A percentile compares a stretch with the other conserved stretches of the same genome.
Conservation (phyloP, 768 basidiomycete species). For the Hemileccinum impolitum region DNA sequence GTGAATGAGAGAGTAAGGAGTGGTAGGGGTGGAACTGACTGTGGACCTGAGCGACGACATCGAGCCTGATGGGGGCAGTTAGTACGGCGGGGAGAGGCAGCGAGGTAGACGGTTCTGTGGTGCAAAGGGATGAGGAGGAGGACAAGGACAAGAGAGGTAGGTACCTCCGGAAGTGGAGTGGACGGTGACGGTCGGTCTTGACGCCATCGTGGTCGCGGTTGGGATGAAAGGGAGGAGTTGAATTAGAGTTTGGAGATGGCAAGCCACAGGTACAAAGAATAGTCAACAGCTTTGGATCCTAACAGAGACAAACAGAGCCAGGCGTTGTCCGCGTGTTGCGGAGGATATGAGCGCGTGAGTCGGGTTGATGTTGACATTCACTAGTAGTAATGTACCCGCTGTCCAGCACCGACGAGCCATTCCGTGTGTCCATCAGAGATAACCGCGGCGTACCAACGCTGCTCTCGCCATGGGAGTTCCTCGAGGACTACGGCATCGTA, state of each 20-base stretch:
- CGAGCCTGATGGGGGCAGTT: constrained; percentile 96
- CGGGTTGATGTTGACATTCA: neutral
- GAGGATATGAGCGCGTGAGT: constrained; percentile 27
- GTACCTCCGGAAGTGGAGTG: constrained; percentile 72
- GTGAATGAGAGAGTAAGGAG: neutral
- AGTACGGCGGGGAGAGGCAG: constrained; percentile 94
- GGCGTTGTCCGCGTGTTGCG: constrained; percentile 27
- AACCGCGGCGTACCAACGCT: constrained; percentile 33
- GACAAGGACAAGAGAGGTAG: constrained; percentile 19
- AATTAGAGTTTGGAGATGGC: constrained; percentile 28
- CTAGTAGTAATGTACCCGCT: constrained; percentile 30
- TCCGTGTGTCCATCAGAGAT: constrained; percentile 26
- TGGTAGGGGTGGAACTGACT: constrained; percentile 61
- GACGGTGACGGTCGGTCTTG: constrained; percentile 88
- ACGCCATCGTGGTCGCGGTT: constrained; percentile 65
- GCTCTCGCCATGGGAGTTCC: constrained; percentile 38
- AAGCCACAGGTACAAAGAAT: constrained; percentile 29
- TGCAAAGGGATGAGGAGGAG: neutral
- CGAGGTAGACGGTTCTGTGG: constrained; percentile 76
- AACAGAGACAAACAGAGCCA: constrained; percentile 31
- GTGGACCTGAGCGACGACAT: constrained; percentile 98
- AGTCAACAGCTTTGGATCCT: constrained; percentile 12
- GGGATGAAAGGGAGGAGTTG: constrained; percentile 16
- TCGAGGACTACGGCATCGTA: constrained; percentile 39
- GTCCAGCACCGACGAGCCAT: constrained; percentile 32